Percentiles rank a stretch among this genome's conserved stretches.
Conservation (phyloP, 148 eudicot species). For the Limonium bicolor region DNA sequence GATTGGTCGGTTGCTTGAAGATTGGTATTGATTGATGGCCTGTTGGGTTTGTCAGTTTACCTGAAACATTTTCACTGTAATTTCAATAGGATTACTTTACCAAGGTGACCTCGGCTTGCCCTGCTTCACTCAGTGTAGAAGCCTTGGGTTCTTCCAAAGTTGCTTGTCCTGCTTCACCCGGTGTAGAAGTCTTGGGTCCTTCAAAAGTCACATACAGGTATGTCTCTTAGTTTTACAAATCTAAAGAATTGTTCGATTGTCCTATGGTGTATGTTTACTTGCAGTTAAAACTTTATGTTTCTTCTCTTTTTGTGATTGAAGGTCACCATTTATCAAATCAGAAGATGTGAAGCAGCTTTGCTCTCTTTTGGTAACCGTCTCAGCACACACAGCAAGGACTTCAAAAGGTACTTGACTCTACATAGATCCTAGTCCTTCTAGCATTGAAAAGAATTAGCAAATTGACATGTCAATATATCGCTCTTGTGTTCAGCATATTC, state of each 20-base stretch:
- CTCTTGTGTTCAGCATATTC: too few species aligned
- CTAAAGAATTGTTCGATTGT: too few species aligned
- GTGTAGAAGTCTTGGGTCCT: conserved; percentile 9
- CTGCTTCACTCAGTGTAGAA: too few species aligned
- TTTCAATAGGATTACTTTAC: conserved; percentile 1
- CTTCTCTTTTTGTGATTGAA: conserved; percentile 7
- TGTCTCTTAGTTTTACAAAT: neutral
- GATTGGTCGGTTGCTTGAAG: neutral
- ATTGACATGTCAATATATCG: too few species aligned
- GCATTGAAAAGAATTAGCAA: too few species aligned
- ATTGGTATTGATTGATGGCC: neutral
- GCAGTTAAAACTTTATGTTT: neutral
- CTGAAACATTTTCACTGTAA: too few species aligned
- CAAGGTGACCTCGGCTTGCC: conserved; percentile 2
- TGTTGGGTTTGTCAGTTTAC: neutral
- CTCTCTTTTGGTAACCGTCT: conserved; percentile 39
- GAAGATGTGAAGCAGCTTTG: conserved; percentile 48
- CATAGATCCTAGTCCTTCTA: too few species aligned
- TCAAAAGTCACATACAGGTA: conserved; percentile 40
- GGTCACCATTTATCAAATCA: conserved; percentile 47
- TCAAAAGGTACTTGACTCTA: conserved; percentile 20
- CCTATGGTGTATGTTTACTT: neutral
- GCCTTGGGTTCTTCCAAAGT: conserved; percentile 5
- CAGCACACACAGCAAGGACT: conserved; percentile 31
- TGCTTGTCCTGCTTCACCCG: conserved; percentile 11